Conservation (phyloP, 2,329 filamentous ascomycete genomes). For the Beauveria brongniartii region DNA sequence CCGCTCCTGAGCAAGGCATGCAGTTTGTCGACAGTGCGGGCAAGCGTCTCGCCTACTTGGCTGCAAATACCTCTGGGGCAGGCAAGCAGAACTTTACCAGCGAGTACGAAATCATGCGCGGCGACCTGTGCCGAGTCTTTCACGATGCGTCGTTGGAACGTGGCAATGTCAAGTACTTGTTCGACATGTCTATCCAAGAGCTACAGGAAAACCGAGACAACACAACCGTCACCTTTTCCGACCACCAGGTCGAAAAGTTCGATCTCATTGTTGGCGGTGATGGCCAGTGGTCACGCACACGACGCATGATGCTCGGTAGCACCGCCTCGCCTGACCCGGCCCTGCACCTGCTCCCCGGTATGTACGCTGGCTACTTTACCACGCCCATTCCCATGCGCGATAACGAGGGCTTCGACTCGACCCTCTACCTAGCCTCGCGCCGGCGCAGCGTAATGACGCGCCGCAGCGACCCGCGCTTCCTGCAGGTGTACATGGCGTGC, state of each 20-base stretch:
- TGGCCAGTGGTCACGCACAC: conserved; percentile 42
- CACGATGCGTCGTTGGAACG: conserved; percentile 22
- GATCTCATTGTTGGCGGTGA: conserved; percentile 50
- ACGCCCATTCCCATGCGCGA: conserved; percentile 19
- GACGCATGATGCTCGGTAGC: conserved; percentile 31
- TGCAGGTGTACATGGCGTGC: conserved; percentile 31
- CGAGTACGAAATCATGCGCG: conserved; percentile 49
- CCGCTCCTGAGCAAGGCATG: conserved; percentile 38
- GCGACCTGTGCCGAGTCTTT: conserved; percentile 38
- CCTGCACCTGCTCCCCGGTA: conserved; percentile 15
- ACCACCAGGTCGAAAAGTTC: conserved; percentile 34
- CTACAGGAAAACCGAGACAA: conserved; percentile 19
- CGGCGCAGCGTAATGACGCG: conserved; percentile 33
- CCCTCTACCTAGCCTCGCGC: conserved; percentile 27
- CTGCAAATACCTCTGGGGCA: conserved; percentile 20
- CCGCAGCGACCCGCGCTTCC: conserved; percentile 26
- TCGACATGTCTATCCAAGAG: conserved; percentile 19
- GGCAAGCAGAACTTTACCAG: conserved; percentile 30
- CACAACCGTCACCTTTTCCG: conserved; percentile 32
- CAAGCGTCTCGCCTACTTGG: conserved; percentile 30
- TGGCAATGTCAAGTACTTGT: conserved; percentile 21
- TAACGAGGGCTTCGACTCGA: conserved; percentile 25
- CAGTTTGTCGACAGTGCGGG: conserved; percentile 33
- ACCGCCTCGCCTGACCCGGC: conserved; percentile 15
- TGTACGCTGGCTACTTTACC: conserved; percentile 26